These are phyloP conservation scores for Barnettozyma sucrosica DNA, from an alignment of 805 yeast genomes.

Conservation along the genomic window DNA sequence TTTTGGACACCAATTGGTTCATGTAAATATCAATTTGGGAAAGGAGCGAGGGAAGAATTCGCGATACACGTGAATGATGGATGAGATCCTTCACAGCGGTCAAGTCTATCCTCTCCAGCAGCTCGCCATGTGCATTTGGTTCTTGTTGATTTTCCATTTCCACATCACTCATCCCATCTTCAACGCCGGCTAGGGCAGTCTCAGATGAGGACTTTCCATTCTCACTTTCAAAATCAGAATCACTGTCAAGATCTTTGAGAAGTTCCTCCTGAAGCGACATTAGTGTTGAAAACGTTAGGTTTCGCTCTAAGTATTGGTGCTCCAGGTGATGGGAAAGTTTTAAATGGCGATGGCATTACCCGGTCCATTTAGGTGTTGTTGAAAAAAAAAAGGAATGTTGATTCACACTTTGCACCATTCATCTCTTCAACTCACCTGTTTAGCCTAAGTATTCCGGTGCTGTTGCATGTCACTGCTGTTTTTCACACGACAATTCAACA, in stretches of 20 bases:
- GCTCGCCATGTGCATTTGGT: neutral
- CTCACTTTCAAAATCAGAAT: slow-evolving; percentile 8
- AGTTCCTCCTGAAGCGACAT: slow-evolving; percentile 25
- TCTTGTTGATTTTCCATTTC: slow-evolving; percentile 13
- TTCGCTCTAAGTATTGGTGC: too few species aligned
- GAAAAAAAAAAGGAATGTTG: neutral
- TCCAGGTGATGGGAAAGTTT: neutral
- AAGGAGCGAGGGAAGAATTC: slow-evolving; percentile 15
- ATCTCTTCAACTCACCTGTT: neutral
- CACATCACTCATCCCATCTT: neutral
- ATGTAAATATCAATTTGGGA: slow-evolving; percentile 16
- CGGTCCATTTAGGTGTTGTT: neutral
- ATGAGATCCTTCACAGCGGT: slow-evolving; percentile 14
- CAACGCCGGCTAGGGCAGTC: neutral
- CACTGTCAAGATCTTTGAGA: slow-evolving; percentile 29
- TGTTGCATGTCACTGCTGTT: slow-evolving; percentile 14
- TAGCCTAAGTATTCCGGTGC: slow-evolving; percentile 1
- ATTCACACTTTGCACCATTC: neutral
- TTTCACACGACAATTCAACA: slow-evolving; percentile 2
- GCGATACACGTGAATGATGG: slow-evolving; percentile 10
- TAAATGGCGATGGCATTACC: neutral
- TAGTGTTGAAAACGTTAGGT: neutral
- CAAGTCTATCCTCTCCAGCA: slow-evolving; percentile 8
- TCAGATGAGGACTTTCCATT: neutral
- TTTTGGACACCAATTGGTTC: slow-evolving; percentile 17